Evolutionary conservation across 2,329 filamentous ascomycete genomes (phyloP), one percentile per base, ranked within the genome.

Genomic region (Pseudopyrenochaeta lycopersici): DNA sequence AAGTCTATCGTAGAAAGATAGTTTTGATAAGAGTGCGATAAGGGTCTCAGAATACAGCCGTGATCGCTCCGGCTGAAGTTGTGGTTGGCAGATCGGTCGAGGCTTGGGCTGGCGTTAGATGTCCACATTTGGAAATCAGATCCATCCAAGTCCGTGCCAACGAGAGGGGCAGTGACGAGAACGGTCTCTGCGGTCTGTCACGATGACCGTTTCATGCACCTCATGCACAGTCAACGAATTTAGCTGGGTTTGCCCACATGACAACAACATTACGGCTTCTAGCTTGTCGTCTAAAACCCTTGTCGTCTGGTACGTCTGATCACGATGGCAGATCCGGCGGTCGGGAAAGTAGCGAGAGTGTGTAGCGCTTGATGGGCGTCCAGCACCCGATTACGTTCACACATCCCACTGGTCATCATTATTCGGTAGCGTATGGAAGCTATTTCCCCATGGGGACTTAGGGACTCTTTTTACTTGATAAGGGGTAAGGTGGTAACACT

Each of bases 51-150:
- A 60, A 47, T 57, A 18, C 23, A 31, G 52, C 52, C 53, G 52
- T 36, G 47, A 47, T 59, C 39, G 44, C 44, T 58, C 56, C 41
- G 53, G 47, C 50, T 35, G 42, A 49, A 50, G 36, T 48, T 52
- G 48, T 44, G 60, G 63, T 55, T 58, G 58, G 46, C 44, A 63
- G 58, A 57, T 46, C 57, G 53, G 56, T 52, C 46, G 49, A 54
- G 52, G 45, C 56, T 60, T 59, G 43, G 57, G 49, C 49, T 63
- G 55, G 60, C 56, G 53, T 66, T 58, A 36, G 48, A 63, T 67
- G 58, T 63, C 66, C 66, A 56, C 51, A 66, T 64, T 59, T 46
- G 66, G 66, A 67, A 61, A 69, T 68, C 58, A 52, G 57, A 69
- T 68, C 66, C 66, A 69, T 63, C 43, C 49, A 49, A 62, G 64